Conservation (phyloP, 208 protist species). For the Tritrichomonas foetus region DNA sequence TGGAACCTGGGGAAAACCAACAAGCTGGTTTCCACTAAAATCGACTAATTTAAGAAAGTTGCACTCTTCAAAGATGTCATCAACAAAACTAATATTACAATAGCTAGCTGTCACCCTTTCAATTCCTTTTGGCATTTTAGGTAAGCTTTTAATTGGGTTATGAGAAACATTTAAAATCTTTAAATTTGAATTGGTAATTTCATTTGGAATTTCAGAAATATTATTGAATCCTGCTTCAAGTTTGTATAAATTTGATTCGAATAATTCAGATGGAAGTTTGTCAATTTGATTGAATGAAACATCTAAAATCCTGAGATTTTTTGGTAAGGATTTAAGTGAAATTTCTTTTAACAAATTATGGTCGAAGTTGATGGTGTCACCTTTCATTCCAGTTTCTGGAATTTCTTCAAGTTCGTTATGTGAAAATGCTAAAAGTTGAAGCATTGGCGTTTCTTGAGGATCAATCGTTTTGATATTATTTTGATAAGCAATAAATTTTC, state of each 20-base stretch:
- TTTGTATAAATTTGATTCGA: background rate
- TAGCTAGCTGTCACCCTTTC: background rate
- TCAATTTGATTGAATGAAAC: background rate
- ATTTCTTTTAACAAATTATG: background rate
- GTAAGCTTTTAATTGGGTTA: background rate
- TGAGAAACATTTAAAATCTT: background rate
- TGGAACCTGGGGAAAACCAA: background rate
- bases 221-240: background rate
- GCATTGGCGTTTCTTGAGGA: background rate
- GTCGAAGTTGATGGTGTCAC: background rate
- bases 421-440: background rate
- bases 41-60: background rate
- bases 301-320: background rate
- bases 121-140: background rate
- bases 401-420: background rate
- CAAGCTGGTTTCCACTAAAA: background rate
- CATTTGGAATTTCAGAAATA: background rate
- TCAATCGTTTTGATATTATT: background rate
- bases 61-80: background rate
- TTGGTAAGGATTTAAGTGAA: background rate
- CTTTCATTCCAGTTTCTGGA: background rate
- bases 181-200: background rate
- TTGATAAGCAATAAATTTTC: background rate
- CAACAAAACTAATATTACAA: background rate
- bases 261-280: background rate